These are phyloP conservation scores for Aspergillus bridgeri DNA, from an alignment of 495 filamentous ascomycete species.

Conservation along the genomic window DNA sequence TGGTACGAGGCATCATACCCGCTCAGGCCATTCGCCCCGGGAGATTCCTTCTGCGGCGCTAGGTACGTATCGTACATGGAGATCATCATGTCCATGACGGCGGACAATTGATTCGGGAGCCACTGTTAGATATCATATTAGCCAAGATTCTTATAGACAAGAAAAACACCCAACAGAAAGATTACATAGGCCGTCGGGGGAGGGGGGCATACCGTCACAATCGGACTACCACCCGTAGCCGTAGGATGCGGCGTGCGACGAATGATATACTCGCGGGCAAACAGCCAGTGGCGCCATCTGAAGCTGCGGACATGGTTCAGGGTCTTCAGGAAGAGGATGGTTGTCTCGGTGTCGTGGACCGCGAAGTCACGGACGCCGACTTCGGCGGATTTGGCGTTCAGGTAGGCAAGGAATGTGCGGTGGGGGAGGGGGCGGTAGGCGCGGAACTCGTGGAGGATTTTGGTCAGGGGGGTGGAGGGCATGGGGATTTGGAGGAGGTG, in stretches of 20 bases:
- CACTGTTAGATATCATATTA: slow-evolving; percentile 57
- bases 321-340: slow-evolving; percentile 64
- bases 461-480: slow-evolving; percentile 79
- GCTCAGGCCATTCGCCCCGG: slow-evolving; percentile 17
- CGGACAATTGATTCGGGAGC: slow-evolving; percentile 80
- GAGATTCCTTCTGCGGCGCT: slow-evolving; percentile 36
- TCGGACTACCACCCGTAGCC: slow-evolving; percentile 86
- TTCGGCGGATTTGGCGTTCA: slow-evolving; percentile 52
- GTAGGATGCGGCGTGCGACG: slow-evolving; percentile 78
- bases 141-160: no score
- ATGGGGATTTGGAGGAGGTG: slow-evolving; percentile 76
- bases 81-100: slow-evolving; percentile 74
- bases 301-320: slow-evolving; percentile 87
- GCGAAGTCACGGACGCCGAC: slow-evolving; percentile 61
- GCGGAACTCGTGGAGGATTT: slow-evolving; percentile 81
- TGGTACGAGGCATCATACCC: slow-evolving; percentile 31
- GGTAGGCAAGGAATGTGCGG: slow-evolving; percentile 73
- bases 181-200: no score
- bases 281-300: slow-evolving; percentile 91
- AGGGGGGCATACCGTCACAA: slow-evolving; percentile 76
- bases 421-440: slow-evolving; percentile 82
- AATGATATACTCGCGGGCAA: slow-evolving; percentile 91
- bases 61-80: slow-evolving; percentile 51
- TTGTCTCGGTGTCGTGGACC: slow-evolving; percentile 47
- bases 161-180: no score